Evolutionary conservation across 371 early-diverging fungal species (phyloP).

Genomic region (Sporodiniella umbellata): DNA sequence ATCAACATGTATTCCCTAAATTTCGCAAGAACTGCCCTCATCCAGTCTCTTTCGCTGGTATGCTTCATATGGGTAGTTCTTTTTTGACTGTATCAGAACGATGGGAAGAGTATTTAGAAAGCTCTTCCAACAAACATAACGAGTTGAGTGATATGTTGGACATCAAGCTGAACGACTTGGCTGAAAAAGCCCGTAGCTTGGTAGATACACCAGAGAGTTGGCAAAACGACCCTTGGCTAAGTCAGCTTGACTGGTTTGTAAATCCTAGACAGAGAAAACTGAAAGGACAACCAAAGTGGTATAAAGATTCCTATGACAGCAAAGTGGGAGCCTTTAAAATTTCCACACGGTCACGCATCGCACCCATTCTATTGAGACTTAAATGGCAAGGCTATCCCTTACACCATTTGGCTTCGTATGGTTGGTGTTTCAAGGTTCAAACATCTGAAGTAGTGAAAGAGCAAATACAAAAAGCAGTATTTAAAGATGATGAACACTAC

Average conservation of each 20-base stretch:
- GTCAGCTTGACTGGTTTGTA: slow-evolving; percentile 79
- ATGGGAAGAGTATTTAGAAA: slow-evolving; percentile 70
- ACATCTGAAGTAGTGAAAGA: slow-evolving; percentile 3
- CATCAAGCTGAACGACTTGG: slow-evolving; percentile 58
- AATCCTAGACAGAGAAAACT: slow-evolving; percentile 48
- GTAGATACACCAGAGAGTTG: slow-evolving; percentile 27
- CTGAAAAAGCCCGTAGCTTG: slow-evolving; percentile 60
- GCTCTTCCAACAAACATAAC: slow-evolving; percentile 55
- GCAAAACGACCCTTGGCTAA: slow-evolving; percentile 81
- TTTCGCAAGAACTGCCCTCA: slow-evolving; percentile 87
- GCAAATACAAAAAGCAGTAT: slow-evolving; percentile 15
- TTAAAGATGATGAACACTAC: slow-evolving; percentile 37
- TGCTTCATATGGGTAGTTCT: slow-evolving; percentile 83
- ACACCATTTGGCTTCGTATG: slow-evolving; percentile 57
- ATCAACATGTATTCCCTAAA: slow-evolving; percentile 62
- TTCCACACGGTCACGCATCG: slow-evolving; percentile 68
- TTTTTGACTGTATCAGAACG: slow-evolving; percentile 78
- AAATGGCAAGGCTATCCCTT: slow-evolving; percentile 87
- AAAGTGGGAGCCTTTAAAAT: slow-evolving; percentile 56
- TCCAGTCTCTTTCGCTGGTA: slow-evolving; percentile 91
- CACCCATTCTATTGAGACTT: slow-evolving; percentile 80
- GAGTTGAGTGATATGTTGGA: slow-evolving; percentile 59
- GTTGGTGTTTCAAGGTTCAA: slow-evolving; percentile 82
- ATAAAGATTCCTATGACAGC: slow-evolving; percentile 71
- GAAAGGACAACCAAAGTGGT: slow-evolving; percentile 89